These are phyloP conservation scores for Clonostachys rosea DNA, from an alignment of 2,329 filamentous ascomycete genomes.

Conservation along the genomic window DNA sequence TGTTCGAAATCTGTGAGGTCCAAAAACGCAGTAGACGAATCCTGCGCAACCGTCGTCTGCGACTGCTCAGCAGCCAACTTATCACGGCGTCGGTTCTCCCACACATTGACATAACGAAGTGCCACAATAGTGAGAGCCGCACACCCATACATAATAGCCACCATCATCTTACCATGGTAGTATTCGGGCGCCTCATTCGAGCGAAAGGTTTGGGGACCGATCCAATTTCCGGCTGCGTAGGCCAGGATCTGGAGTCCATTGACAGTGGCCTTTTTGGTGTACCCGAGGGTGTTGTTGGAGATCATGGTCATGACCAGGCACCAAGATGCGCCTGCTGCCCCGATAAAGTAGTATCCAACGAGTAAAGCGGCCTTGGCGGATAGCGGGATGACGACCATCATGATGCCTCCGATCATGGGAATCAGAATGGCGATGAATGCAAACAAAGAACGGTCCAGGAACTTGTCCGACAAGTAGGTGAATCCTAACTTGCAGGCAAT, in stretches of 20 bases:
- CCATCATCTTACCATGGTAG: constrained; percentile 14
- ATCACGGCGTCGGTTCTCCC: constrained; percentile 15
- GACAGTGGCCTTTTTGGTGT: constrained; percentile 20
- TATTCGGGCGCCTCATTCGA: constrained; percentile 12
- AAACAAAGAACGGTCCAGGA: constrained; percentile 13
- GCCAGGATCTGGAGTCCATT: constrained; percentile 12
- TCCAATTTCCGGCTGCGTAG: constrained; percentile 11
- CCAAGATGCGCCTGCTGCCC: constrained; percentile 14
- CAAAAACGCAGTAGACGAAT: constrained; percentile 9
- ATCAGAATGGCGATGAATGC: constrained; percentile 17
- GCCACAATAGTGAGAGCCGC: constrained; percentile 6
- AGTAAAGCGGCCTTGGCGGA: constrained; percentile 11
- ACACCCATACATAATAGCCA: constrained; percentile 13
- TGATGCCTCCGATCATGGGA: constrained; percentile 15
- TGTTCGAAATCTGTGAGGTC: constrained; percentile 16
- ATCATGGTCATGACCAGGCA: constrained; percentile 17
- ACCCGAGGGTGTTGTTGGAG: constrained; percentile 17
- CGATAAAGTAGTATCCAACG: constrained; percentile 14
- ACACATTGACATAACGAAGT: constrained; percentile 11
- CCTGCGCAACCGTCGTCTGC: constrained; percentile 1
- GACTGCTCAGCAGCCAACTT: constrained; percentile 11
- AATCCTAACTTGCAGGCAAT: constrained; percentile 12
- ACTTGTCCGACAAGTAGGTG: constrained; percentile 15
- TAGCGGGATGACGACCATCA: constrained; percentile 15
- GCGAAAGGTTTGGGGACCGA: constrained; percentile 16